A percentile compares a stretch with the other conserved stretches of the same genome.
phyloP scores from a whole-genome alignment of 495 filamentous ascomycete genomes.

The Talaromyces trachyspermus region DNA sequence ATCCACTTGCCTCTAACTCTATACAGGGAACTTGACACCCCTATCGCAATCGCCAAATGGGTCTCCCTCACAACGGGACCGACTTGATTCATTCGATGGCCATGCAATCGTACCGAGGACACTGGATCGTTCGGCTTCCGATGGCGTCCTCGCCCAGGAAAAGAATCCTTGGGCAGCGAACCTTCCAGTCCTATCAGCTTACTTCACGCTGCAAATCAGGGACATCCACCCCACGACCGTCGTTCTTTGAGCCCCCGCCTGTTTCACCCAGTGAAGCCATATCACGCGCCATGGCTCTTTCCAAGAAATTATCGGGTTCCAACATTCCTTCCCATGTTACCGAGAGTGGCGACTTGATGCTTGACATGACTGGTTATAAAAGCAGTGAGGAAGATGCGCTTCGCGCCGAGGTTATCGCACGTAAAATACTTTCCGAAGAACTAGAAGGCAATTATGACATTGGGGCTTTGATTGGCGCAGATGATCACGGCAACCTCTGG shows the following conservation, averaged over 20 bases:
- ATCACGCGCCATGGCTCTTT: constrained; percentile 74
- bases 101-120: constrained; percentile 23
- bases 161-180: constrained; percentile 7
- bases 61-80: constrained; percentile 30
- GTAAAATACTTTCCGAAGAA: constrained; percentile 94
- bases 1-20: constrained; percentile 1
- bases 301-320: constrained; percentile 75
- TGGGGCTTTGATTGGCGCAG: constrained; percentile 86
- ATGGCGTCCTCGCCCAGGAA: constrained; percentile 32
- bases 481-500: constrained; percentile 95
- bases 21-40: constrained; percentile 53
- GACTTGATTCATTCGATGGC: constrained; percentile 19
- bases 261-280: constrained; percentile 70
- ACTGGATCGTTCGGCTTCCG: constrained; percentile 48
- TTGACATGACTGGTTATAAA: constrained; percentile 97
- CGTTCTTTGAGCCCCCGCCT: constrained; percentile 72
- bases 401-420: constrained; percentile 82
- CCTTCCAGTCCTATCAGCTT: constrained; percentile 14
- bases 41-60: constrained; percentile 55
- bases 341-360: constrained; percentile 91
- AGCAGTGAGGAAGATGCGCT: constrained; percentile 85
- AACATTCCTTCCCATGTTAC: constrained; percentile 91
- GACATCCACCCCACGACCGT: constrained; percentile 18
- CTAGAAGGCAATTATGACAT: constrained; percentile 94
- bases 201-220: not conserved